Conservation (phyloP, 2,329 filamentous ascomycete species). For the Daldinia eschscholtzii region DNA sequence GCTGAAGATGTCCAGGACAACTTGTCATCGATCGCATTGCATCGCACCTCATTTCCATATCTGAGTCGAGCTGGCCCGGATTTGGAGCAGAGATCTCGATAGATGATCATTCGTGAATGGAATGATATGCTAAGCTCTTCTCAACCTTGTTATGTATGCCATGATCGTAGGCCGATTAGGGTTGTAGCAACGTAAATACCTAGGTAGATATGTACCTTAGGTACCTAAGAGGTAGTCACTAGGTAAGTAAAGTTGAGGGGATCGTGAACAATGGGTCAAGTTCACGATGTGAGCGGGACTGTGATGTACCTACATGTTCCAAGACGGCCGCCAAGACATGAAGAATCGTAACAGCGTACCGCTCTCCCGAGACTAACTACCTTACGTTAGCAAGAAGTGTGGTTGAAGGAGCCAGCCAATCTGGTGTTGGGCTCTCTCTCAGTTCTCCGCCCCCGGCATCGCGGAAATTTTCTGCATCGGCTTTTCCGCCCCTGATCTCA, state of each 20-base stretch:
- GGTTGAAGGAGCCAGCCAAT: conserved; percentile 31
- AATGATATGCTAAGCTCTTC: conserved; percentile 18
- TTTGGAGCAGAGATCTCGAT: conserved; percentile 39
- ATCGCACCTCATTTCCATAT: conserved; percentile 34
- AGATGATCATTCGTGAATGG: conserved; percentile 31
- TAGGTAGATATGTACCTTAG: not conserved
- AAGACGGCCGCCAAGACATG: conserved; percentile 37
- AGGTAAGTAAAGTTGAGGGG: conserved; percentile 16
- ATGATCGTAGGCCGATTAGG: conserved; percentile 21
- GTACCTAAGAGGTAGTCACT: not conserved
- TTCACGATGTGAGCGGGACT: conserved; percentile 29
- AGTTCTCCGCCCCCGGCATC: conserved; percentile 37
- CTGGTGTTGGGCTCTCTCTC: not conserved
- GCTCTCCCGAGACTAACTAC: conserved; percentile 42
- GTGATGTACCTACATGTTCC: conserved; percentile 36
- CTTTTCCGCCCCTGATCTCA: conserved; percentile 36
- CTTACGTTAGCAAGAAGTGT: conserved; percentile 34
- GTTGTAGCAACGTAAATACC: not conserved
- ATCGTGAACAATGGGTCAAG: conserved; percentile 25
- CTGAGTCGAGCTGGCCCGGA: conserved; percentile 29
- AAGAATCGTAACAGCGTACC: conserved; percentile 40
- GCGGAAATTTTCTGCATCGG: conserved; percentile 35
- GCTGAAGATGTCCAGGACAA: conserved; percentile 29
- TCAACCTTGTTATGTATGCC: conserved; percentile 23
- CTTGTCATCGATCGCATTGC: conserved; percentile 38